Conservation (phyloP, 1,284 basidiomycete species). For the Vanrija sp. region DNA sequence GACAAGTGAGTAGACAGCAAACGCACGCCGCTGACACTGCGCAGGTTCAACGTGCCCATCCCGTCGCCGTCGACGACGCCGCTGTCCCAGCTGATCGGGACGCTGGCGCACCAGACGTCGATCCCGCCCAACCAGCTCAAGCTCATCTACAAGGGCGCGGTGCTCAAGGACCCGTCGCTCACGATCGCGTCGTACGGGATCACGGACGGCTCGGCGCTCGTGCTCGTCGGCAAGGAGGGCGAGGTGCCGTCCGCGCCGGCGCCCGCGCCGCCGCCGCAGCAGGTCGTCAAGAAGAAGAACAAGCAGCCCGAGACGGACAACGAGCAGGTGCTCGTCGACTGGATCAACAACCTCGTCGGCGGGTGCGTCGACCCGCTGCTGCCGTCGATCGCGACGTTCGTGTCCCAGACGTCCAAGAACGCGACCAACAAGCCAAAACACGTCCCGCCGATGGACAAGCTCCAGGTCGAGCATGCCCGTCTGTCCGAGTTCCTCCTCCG, state of each 20-base stretch:
- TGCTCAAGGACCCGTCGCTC: constrained; percentile 46
- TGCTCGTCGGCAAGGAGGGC: constrained; percentile 43
- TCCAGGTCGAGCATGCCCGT: constrained; percentile 48
- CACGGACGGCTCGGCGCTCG: constrained; percentile 39
- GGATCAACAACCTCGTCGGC: constrained; percentile 35
- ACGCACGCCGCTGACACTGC: neutral
- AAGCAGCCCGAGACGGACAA: constrained; percentile 44
- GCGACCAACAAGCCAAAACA: constrained; percentile 34
- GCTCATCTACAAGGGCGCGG: constrained; percentile 48
- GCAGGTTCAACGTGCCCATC: constrained; percentile 49
- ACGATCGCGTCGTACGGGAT: constrained; percentile 48
- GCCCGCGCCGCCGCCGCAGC: constrained; percentile 4
- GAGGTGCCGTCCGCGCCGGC: constrained; percentile 24
- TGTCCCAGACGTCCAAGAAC: constrained; percentile 30
- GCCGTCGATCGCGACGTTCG: constrained; percentile 34
- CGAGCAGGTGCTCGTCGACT: constrained; percentile 43
- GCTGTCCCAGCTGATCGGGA: constrained; percentile 39
- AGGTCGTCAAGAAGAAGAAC: constrained; percentile 39
- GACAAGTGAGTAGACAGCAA: constrained; percentile 32
- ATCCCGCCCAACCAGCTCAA: constrained; percentile 41
- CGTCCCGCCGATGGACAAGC: constrained; percentile 34
- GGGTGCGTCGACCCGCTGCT: constrained; percentile 32
- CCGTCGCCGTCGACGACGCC: constrained; percentile 43
- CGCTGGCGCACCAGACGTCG: constrained; percentile 43
- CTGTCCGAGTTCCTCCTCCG: constrained; percentile 51